Base-by-base conservation (phyloP, 2,329 filamentous ascomycete genomes). In the Fusarium liriodendri region DNA sequence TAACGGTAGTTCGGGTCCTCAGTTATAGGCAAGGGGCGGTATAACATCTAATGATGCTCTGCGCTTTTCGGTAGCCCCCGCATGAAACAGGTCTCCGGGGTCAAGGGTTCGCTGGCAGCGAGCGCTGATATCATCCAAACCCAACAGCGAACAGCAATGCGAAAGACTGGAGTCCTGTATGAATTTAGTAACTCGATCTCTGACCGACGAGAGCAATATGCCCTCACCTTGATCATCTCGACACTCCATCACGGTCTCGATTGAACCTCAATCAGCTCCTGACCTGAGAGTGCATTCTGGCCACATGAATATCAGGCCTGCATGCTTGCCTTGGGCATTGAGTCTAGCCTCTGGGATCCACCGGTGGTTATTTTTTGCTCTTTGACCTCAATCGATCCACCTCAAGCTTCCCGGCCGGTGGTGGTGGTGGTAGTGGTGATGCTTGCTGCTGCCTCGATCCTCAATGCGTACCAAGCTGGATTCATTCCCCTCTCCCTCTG, bases 81-180 rank as follows among this genome's bases (percentile, higher is more conserved):
- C 70, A 68, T 73, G 72, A 74, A 74, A 74, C 72, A 70, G 47
- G 59, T 63, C 62, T 60, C 52, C 35, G 20, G 72, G 72, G 62
- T 64, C 72, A 61, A 62, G 66, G 72, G 66, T 58, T 73, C 38
- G 61, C 37, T 59, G 37, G 29, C n/a, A 50, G 18, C 47, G 18
- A 32, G 60, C 59, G 59, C 55, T 70, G 61, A 62, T 54, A 42
- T 47, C 38, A 58, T 75, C 54, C 63, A 73, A 70, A 61, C 72
- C 50, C 57, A 61, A 61, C 62, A 62, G 50, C 55, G 25, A 70
- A 65, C 50, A 42, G 57, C 52, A 57, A 64, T 73, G 72, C 65
- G 58, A 70, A 58, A 60, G 18, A 58, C 27, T 35, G 8, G 37
- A 33, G 25, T 54, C 35, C 45, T 18, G 35, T 40, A 32, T 55